phyloP scores from a whole-genome alignment of 2,329 filamentous ascomycete species.

The Aspergillus oerlinghausenensis region DNA sequence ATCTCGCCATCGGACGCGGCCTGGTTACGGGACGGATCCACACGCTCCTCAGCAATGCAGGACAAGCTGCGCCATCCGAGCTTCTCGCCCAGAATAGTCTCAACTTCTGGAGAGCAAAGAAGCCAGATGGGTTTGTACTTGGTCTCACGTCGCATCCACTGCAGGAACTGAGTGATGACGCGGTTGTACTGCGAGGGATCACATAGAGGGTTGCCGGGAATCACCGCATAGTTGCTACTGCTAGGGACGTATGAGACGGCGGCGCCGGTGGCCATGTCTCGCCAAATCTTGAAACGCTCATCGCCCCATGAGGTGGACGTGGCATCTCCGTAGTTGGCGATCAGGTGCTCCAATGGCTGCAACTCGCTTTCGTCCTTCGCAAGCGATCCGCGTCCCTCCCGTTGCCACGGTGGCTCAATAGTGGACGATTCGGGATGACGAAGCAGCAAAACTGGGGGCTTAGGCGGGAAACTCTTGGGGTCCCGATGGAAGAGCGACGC shows the following conservation, averaged over 20 bases:
- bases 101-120: conserved; percentile 71
- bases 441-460: conserved; percentile 58
- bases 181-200: conserved; percentile 70
- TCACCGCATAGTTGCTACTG: conserved; percentile 68
- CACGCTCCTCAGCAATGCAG: conserved; percentile 82
- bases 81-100: conserved; percentile 73
- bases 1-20: conserved; percentile 62
- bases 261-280: conserved; percentile 72
- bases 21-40: conserved; percentile 67
- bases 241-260: conserved; percentile 78
- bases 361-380: conserved; percentile 49
- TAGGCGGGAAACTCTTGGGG: conserved; percentile 76
- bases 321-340: conserved; percentile 92
- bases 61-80: conserved; percentile 86
- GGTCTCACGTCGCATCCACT: conserved; percentile 66
- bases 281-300: conserved; percentile 82
- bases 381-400: conserved; percentile 34
- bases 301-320: conserved; percentile 93
- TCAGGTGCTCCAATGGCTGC: conserved; percentile 77
- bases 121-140: conserved; percentile 82
- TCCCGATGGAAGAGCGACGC: conserved; percentile 84
- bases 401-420: conserved; percentile 61
- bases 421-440: conserved; percentile 86
- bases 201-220: conserved; percentile 83
- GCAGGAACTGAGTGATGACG: conserved; percentile 69